A percentile compares a stretch with the other conserved stretches of the same genome.
Evolutionary conservation across 1,284 basidiomycete species (phyloP).

Genomic region (Coniophora puteana): DNA sequence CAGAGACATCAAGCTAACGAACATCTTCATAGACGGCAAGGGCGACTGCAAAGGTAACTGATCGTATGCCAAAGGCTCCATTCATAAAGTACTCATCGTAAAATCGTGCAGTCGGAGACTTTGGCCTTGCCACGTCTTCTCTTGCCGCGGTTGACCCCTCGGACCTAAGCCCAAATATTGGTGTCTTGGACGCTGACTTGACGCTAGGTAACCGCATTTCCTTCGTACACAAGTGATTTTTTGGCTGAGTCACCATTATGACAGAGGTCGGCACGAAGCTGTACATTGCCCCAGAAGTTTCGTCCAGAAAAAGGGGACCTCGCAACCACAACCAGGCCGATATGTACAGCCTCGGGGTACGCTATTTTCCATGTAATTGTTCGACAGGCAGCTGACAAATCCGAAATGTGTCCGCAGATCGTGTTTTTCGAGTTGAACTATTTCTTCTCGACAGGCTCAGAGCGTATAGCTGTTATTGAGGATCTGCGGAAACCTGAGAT

Average conservation of each 20-base stretch:
- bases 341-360: slow-evolving; percentile 89
- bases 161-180: slow-evolving; percentile 47
- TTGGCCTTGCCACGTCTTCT: slow-evolving; percentile 87
- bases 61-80: too few species aligned
- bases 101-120: slow-evolving; percentile 71
- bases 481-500: slow-evolving; percentile 72
- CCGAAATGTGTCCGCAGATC: slow-evolving; percentile 46
- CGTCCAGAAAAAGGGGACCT: slow-evolving; percentile 57
- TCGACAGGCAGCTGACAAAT: not conserved
- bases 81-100: not conserved
- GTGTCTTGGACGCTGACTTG: slow-evolving; percentile 57
- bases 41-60: slow-evolving; percentile 83
- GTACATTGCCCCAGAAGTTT: slow-evolving; percentile 91
- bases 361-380: slow-evolving; percentile 27
- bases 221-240: not conserved
- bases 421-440: slow-evolving; percentile 99
- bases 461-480: slow-evolving; percentile 82
- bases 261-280: slow-evolving; percentile 87
- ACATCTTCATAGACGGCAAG: slow-evolving; percentile 91
- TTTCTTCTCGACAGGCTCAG: slow-evolving; percentile 81
- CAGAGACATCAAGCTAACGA: slow-evolving; percentile 89
- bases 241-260: slow-evolving; percentile 3
- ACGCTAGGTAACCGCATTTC: slow-evolving; percentile 54
- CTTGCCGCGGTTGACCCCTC: slow-evolving; percentile 71
- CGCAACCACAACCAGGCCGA: slow-evolving; percentile 85